Evolutionary conservation across 805 yeast genomes (phyloP).

Genomic region (Monosporozyma aquatica): DNA sequence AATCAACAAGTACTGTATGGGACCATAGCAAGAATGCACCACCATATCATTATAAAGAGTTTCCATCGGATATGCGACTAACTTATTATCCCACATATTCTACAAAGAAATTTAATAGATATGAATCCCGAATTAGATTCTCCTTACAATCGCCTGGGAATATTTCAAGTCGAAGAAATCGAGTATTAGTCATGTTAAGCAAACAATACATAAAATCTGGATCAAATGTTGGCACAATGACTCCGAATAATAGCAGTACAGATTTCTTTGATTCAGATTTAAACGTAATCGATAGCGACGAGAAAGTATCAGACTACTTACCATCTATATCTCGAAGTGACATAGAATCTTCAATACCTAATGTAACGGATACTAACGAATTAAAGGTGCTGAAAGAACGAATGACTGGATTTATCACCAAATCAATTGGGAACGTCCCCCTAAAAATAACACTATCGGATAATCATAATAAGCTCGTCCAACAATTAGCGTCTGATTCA

Average conservation of each 20-base stretch:
- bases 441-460: constrained; percentile 38
- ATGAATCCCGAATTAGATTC: constrained; percentile 60
- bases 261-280: background rate
- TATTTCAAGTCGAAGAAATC: constrained; percentile 56
- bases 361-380: constrained; percentile 26
- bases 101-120: constrained; percentile 24
- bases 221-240: background rate
- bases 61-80: constrained; percentile 52
- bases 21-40: constrained; percentile 1
- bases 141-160: constrained; percentile 60
- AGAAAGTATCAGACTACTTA: background rate
- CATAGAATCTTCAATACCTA: background rate
- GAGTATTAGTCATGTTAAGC: constrained; percentile 57
- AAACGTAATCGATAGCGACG: background rate
- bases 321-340: background rate
- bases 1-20: constrained; percentile 28
- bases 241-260: background rate
- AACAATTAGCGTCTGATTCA: constrained; percentile 39
- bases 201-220: constrained; percentile 37
- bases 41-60: constrained; percentile 2
- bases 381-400: constrained; percentile 48
- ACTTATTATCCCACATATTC: constrained; percentile 52
- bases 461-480: background rate
- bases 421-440: constrained; percentile 51
- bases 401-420: constrained; percentile 59